Conservation (phyloP, 1,284 basidiomycete species). For the Amylostereum areolatum region DNA sequence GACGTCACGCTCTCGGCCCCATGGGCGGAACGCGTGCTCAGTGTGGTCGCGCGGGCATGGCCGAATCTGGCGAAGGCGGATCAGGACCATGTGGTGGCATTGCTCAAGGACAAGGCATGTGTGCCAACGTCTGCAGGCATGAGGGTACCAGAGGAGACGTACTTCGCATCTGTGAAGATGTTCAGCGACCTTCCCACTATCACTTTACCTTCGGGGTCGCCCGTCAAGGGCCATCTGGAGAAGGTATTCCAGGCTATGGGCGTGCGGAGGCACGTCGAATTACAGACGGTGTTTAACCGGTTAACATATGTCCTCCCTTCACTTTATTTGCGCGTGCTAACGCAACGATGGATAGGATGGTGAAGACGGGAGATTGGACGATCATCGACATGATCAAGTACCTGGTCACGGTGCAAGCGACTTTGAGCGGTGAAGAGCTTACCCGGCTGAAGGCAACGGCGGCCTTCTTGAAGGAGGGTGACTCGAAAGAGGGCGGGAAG, state of each 20-base stretch:
- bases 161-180: slow-evolving; percentile 84
- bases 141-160: slow-evolving; percentile 71
- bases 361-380: slow-evolving; percentile 81
- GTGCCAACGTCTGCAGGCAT: slow-evolving; percentile 85
- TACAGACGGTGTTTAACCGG: slow-evolving; percentile 85
- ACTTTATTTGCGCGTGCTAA: slow-evolving; percentile 7
- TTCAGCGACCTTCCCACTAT: slow-evolving; percentile 89
- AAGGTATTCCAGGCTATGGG: slow-evolving; percentile 75
- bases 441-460: slow-evolving; percentile 73
- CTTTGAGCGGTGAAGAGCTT: slow-evolving; percentile 64
- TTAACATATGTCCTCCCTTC: slow-evolving; percentile 21
- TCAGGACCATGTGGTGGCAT: slow-evolving; percentile 50
- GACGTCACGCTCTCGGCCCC: slow-evolving; percentile 65
- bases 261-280: slow-evolving; percentile 87
- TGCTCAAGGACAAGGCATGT: slow-evolving; percentile 65
- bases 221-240: slow-evolving; percentile 74
- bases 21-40: slow-evolving; percentile 84
- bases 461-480: slow-evolving; percentile 70
- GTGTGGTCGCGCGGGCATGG: slow-evolving; percentile 74
- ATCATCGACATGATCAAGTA: slow-evolving; percentile 80
- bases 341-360: slow-evolving; percentile 50
- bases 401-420: slow-evolving; percentile 79
- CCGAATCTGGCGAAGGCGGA: slow-evolving; percentile 54
- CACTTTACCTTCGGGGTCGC: slow-evolving; percentile 59
- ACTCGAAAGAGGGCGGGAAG: slow-evolving; percentile 20